Base-by-base conservation (phyloP, 78 protist genomes). In the Chrysochromulina tobinii region DNA sequence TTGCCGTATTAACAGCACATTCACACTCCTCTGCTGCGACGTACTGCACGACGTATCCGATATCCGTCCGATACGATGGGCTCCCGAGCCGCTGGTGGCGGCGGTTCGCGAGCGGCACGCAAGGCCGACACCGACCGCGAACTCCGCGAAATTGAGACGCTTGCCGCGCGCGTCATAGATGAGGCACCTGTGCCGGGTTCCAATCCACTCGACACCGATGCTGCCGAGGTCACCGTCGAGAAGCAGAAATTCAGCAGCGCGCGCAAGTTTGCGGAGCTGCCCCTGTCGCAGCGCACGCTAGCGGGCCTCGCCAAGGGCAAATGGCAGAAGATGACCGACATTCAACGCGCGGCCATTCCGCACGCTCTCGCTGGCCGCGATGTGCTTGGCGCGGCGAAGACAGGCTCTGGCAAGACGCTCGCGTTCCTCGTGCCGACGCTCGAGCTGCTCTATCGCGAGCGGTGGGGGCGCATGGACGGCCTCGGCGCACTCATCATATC, bases 341-440 rank as follows among this genome's bases (percentile, higher is more conserved):
- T 98, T 38, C 99, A 98, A 90, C 75, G 94, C 66, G 94, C 94
- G 12, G 69, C 98, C 9, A 64, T 98, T 17, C 96, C 97, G 23
- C 98, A 94, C 51, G 93, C 98, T 1, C 89, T 98, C 8, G 93
- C 94, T 2, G 99, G 99, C 1, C 90, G 96, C 11, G 99, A 98
- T 79, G 93, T 98, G 14, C 94, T 98, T 4, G 99, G 98, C 25
- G 98, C 99, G 12, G 99, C 99, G 0, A 93, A 92, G 91, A 98
- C 99, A 4, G 99, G 99, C 67, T 94, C 97, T 0, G 99, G 99
- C 72, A 98, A 98, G 91, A 98, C 99, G 48, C 95, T 98, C 25
- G 96, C 99, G 11, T 98, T 96, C 72, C 84, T 97, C 57, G 58
- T 97, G 0, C 99, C 99, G 38, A 90, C 90, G 53, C 66, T 98